phyloP scores from a whole-genome alignment of 148 eudicot genomes.

The Hydrangea macrophylla region DNA sequence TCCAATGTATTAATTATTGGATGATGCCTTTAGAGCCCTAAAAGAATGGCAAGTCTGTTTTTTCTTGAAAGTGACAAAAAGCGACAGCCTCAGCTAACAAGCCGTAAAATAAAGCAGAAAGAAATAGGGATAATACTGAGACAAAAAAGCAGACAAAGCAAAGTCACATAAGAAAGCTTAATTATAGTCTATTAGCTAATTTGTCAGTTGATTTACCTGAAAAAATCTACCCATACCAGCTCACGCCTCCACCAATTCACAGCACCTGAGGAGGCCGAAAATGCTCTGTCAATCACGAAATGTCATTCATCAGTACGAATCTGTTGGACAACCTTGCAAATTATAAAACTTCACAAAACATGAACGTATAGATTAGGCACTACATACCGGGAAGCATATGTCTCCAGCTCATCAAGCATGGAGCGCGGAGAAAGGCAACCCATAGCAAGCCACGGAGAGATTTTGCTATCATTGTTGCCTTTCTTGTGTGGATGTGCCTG shows the following conservation, averaged over 20 bases:
- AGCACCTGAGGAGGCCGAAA: slow-evolving; percentile 57
- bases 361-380: too few relatives aligned
- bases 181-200: neutral
- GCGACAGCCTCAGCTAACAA: too few relatives aligned
- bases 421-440: slow-evolving; percentile 81
- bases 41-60: too few relatives aligned
- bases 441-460: slow-evolving; percentile 82
- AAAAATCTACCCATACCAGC: slow-evolving; percentile 84
- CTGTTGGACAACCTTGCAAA: neutral
- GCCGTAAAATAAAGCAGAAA: neutral
- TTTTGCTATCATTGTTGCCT: slow-evolving; percentile 56
- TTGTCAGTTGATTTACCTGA: slow-evolving; percentile 43
- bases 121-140: neutral
- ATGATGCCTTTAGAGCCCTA: too few relatives aligned
- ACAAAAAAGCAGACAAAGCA: neutral
- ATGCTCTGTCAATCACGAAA: slow-evolving; percentile 39
- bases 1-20: too few relatives aligned
- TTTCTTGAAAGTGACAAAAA: too few relatives aligned
- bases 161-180: neutral
- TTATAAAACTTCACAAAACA: neutral
- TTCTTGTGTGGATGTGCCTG: slow-evolving; percentile 70
- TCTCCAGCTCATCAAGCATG: slow-evolving; percentile 79
- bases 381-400: slow-evolving; percentile 62
- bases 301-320: neutral
- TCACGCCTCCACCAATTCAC: slow-evolving; percentile 83